These are phyloP conservation scores for Debaryomyces fabryi DNA, from an alignment of 1,139 yeast genomes.

Conservation along the genomic window DNA sequence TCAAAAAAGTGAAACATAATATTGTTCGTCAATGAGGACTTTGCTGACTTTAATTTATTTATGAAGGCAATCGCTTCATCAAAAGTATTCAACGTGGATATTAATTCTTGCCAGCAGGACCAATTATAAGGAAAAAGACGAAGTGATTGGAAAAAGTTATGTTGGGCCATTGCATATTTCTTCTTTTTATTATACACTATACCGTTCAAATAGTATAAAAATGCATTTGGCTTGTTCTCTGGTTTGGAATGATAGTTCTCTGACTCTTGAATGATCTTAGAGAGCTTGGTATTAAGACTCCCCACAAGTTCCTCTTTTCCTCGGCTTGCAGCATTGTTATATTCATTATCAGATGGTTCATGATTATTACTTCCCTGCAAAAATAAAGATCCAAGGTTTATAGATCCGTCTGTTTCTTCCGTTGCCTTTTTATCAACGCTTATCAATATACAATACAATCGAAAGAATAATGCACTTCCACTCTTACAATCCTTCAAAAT, in stretches of 20 bases:
- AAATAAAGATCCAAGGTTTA: constrained; percentile 31
- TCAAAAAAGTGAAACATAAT: constrained; percentile 72
- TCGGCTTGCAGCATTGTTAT: constrained; percentile 17
- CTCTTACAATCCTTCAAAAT: constrained; percentile 55
- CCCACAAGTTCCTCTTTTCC: constrained; percentile 17
- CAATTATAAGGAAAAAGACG: constrained; percentile 79
- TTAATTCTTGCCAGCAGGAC: constrained; percentile 90
- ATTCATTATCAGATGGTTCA: constrained; percentile 11
- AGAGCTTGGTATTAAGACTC: constrained; percentile 30
- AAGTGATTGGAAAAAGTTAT: constrained; percentile 59
- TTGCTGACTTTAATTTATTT: constrained; percentile 34
- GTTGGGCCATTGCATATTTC: constrained; percentile 60
- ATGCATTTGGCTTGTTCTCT: constrained; percentile 49
- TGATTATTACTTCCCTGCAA: constrained; percentile 4
- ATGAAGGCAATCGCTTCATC: constrained; percentile 62
- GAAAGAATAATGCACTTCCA: constrained; percentile 62
- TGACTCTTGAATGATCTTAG: constrained; percentile 49
- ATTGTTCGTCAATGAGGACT: constrained; percentile 25
- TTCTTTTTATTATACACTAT: constrained; percentile 65
- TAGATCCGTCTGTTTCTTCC: constrained; percentile 69
- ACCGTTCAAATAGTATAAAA: constrained; percentile 71
- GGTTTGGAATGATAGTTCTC: constrained; percentile 30
- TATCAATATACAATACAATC: constrained; percentile 68
- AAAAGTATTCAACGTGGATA: constrained; percentile 61
- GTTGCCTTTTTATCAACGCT: constrained; percentile 75